These are phyloP conservation scores for Candida sanyaensis DNA, from an alignment of 1,139 yeast genomes.

Conservation along the genomic window DNA sequence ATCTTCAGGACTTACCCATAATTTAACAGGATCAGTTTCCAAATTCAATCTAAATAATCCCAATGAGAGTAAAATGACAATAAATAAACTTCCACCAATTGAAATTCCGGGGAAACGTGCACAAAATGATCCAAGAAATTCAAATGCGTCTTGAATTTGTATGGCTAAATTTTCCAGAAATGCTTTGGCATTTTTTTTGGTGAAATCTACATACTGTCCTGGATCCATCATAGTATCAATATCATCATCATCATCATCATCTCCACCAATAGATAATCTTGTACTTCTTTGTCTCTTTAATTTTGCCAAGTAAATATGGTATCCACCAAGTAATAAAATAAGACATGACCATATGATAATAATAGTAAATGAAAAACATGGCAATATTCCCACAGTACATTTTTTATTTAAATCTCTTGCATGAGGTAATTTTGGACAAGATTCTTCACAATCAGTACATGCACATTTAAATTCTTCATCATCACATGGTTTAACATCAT, in stretches of 20 bases:
- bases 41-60: constrained; percentile 58
- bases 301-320: constrained; percentile 34
- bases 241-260: constrained; percentile 20
- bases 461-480: constrained; percentile 75
- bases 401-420: constrained; percentile 32
- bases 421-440: constrained; percentile 70
- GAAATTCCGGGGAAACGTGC: constrained; percentile 60
- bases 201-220: constrained; percentile 15
- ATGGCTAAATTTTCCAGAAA: constrained; percentile 17
- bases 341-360: constrained; percentile 49
- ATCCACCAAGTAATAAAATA: constrained; percentile 37
- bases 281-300: constrained; percentile 11
- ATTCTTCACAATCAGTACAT: constrained; percentile 81
- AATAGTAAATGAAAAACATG: constrained; percentile 73
- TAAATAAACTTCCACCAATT: constrained; percentile 44
- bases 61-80: constrained; percentile 49
- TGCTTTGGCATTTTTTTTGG: constrained; percentile 12
- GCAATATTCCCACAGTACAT: constrained; percentile 64
- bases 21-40: constrained; percentile 76
- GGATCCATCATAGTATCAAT: constrained; percentile 21
- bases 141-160: constrained; percentile 37
- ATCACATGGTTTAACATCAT: constrained; percentile 56
- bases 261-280: constrained; percentile 6
- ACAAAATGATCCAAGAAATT: constrained; percentile 51
- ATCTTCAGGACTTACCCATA: constrained; percentile 90